phyloP scores from a whole-genome alignment of 1,284 basidiomycete species.

The Moesziomyces parantarcticus region DNA sequence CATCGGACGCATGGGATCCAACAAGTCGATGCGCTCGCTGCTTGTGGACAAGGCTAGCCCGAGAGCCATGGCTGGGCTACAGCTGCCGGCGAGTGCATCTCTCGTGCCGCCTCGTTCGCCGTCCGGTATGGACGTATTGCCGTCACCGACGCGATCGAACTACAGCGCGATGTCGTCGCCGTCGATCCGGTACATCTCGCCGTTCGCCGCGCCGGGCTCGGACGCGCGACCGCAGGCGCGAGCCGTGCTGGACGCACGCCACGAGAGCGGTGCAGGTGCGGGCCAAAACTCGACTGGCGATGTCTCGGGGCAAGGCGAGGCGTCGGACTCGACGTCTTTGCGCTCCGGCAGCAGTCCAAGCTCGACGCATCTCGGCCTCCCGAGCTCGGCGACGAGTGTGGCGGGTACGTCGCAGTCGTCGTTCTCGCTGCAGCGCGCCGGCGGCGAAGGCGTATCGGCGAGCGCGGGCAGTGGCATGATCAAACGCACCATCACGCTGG shows the following conservation, averaged over 20 bases:
- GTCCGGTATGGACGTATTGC: slow-evolving; percentile 12
- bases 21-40: slow-evolving; percentile 18
- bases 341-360: slow-evolving; percentile 34
- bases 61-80: neutral
- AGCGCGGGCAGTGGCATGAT: slow-evolving; percentile 8
- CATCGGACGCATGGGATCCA: slow-evolving; percentile 15
- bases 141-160: slow-evolving; percentile 42
- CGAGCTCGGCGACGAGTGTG: slow-evolving; percentile 27
- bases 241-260: slow-evolving; percentile 5
- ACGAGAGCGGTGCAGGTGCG: neutral
- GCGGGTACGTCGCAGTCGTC: slow-evolving; percentile 18
- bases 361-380: slow-evolving; percentile 26
- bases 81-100: slow-evolving; percentile 1
- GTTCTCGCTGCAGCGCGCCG: slow-evolving; percentile 3
- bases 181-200: slow-evolving; percentile 43
- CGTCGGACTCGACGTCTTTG: slow-evolving; percentile 31
- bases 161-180: slow-evolving; percentile 29
- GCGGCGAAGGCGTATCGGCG: neutral
- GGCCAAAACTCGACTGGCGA: slow-evolving; percentile 11
- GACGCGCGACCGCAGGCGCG: slow-evolving; percentile 13
- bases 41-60: slow-evolving; percentile 18
- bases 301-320: slow-evolving; percentile 2
- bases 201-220: slow-evolving; percentile 17
- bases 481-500: slow-evolving; percentile 57
- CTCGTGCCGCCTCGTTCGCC: slow-evolving; percentile 42